Base-by-base conservation (phyloP, 805 yeast genomes). In the Lachancea fermentati region DNA sequence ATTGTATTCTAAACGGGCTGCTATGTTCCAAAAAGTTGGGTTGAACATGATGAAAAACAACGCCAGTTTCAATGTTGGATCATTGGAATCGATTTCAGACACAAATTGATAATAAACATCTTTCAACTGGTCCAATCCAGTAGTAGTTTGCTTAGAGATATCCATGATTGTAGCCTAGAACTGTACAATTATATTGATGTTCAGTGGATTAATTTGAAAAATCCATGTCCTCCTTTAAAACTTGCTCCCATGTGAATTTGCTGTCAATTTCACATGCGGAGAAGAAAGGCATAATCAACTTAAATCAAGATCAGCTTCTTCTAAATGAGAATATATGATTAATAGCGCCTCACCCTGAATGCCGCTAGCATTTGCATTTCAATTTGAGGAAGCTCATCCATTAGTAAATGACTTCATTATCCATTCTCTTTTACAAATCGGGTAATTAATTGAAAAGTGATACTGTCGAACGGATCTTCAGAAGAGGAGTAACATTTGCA, bases 1-100 rank as follows among this genome's bases (percentile, higher is more conserved):
- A 44, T 77, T 76, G 71, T 86, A 86, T 60, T 93, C 97, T 50
- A 76, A 54, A 52, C 97, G 75, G 4, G 98, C 98, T 16, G 77
- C 94, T 43, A 83, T 73, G 62, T 93, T 93, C 98, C 98, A 93
- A 60, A 89, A 91, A 24, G 85, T 75, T 13, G 98, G 98, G 61
- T 93, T 93, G 75, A 93, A 89, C 12, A 81, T 79, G 51, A 93
- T 84, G 22, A 84, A 75, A 6, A 70, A 73, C 19, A 85, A 58
- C 4, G 91, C 76, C 43, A 67, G 71, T 60, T 44, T 42, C 13
- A 58, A 49, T 36, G 47, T 40, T 13, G 30, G 42, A 15, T 58
- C 56, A 5, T 47, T 32, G 9, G 52, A 49, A 33, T 58, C 46
- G 11, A 40, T 31, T 26, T 40, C 43, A 28, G 43, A 30, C 34